Evolutionary conservation across 495 filamentous ascomycete genomes (phyloP).

Genomic region (Xylaria scruposa): DNA sequence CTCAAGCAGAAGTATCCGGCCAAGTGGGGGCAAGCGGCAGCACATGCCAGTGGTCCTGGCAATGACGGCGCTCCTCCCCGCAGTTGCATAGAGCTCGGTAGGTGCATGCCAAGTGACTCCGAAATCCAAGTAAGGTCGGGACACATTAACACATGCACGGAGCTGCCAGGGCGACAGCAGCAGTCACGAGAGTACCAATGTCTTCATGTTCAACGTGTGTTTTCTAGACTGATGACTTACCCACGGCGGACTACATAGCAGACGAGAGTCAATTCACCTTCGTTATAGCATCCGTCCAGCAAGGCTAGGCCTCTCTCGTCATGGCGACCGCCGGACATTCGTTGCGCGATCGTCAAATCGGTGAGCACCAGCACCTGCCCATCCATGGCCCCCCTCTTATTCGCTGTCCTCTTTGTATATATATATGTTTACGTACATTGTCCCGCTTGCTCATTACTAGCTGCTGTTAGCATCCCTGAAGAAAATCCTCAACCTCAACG

Average conservation of each 20-base stretch:
- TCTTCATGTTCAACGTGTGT: conserved; percentile 3
- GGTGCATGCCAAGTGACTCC: conserved; percentile 20
- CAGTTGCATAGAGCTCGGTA: conserved; percentile 21
- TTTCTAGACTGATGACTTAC: conserved; percentile 16
- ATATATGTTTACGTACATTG: background rate
- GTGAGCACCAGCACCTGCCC: conserved; percentile 55
- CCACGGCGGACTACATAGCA: conserved; percentile 4
- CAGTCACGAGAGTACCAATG: conserved; percentile 12
- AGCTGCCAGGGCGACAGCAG: conserved; percentile 9
- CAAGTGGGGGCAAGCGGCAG: conserved; percentile 6
- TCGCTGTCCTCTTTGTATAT: background rate
- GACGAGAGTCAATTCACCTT: conserved; percentile 15
- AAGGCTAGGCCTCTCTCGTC: conserved; percentile 35
- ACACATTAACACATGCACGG: conserved; percentile 11
- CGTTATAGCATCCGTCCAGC: background rate
- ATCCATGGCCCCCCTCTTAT: conserved; percentile 16
- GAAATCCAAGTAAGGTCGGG: conserved; percentile 3
- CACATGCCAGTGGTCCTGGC: background rate
- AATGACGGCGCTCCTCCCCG: conserved; percentile 5
- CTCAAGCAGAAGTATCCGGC: background rate
- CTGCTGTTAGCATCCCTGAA: conserved; percentile 81
- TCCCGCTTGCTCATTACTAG: conserved; percentile 17
- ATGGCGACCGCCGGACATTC: conserved; percentile 80
- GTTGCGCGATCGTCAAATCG: conserved; percentile 94
- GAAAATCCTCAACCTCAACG: conserved; percentile 95